Percentiles rank a stretch among this genome's conserved stretches.
These are phyloP conservation scores for Lindgomyces ingoldianus DNA, from an alignment of 495 filamentous ascomycete genomes.

Conservation along the genomic window DNA sequence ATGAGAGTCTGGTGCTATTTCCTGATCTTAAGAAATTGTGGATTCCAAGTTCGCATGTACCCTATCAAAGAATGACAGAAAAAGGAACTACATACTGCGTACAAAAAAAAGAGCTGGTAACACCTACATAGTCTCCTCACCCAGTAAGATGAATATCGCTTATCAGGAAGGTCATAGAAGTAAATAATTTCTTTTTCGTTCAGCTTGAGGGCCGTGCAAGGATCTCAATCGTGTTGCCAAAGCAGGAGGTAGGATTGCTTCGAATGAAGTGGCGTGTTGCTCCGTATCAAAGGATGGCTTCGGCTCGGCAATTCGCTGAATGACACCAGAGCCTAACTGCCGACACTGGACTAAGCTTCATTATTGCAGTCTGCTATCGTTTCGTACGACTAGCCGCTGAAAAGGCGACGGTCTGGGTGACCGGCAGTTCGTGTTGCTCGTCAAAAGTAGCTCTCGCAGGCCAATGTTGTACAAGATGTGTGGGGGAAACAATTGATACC, in stretches of 20 bases:
- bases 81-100: too few species aligned
- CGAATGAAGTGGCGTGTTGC: background rate
- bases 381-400: constrained; percentile 10
- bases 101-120: too few species aligned
- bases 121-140: too few species aligned
- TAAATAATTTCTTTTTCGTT: too few species aligned
- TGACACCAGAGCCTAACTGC: background rate
- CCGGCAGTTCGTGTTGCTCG: constrained; percentile 5
- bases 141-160: too few species aligned
- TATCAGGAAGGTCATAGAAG: too few species aligned
- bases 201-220: too few species aligned
- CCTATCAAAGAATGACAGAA: too few species aligned
- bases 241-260: background rate
- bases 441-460: background rate
- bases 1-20: too few species aligned
- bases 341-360: background rate
- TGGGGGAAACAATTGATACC: background rate
- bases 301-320: background rate
- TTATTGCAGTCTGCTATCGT: background rate
- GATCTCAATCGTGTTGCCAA: too few species aligned
- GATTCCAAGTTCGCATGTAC: too few species aligned
- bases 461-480: background rate
- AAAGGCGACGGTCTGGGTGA: background rate
- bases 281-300: background rate
- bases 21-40: too few species aligned